A percentile compares a stretch with the other conserved stretches of the same genome.
Conservation (phyloP, 495 filamentous ascomycete genomes). For the Xylaria cubensis region DNA sequence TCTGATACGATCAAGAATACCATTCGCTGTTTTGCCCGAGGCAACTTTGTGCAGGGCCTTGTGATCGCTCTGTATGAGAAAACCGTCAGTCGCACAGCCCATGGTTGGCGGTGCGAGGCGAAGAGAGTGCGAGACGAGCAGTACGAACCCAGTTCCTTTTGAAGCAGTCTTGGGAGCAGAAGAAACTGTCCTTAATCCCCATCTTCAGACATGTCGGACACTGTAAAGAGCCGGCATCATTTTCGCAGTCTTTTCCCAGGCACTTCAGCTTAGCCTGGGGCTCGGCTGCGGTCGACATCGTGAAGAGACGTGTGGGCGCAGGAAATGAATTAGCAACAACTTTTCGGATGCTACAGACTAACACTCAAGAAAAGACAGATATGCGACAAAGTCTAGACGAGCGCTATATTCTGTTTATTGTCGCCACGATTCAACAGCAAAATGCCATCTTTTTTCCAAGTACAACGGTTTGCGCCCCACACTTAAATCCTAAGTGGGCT, state of each 20-base stretch:
- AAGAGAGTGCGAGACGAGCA: slow-evolving; percentile 11
- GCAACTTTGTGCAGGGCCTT: slow-evolving; percentile 78
- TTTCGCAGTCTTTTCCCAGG: slow-evolving; percentile 78
- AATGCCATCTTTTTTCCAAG: background rate
- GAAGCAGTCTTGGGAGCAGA: slow-evolving; percentile 99
- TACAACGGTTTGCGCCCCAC: background rate
- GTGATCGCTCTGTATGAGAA: slow-evolving; percentile 70
- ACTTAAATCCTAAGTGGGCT: slow-evolving; percentile 10
- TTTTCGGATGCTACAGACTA: background rate
- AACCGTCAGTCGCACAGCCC: slow-evolving; percentile 26
- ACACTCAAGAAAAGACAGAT: background rate
- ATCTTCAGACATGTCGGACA: slow-evolving; percentile 94
- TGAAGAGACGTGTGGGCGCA: slow-evolving; percentile 19
- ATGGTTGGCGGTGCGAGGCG: background rate
- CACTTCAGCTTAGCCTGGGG: slow-evolving; percentile 71
- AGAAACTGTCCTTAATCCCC: slow-evolving; percentile 86
- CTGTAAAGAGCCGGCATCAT: slow-evolving; percentile 82
- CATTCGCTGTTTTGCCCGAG: slow-evolving; percentile 65
- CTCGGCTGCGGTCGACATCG: slow-evolving; percentile 51
- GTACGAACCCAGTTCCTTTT: slow-evolving; percentile 92
- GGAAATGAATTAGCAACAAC: background rate
- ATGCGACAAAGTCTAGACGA: background rate
- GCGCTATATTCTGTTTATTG: background rate
- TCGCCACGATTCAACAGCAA: background rate
- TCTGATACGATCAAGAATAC: slow-evolving; percentile 71